These are phyloP conservation scores for Pyricularia sp. DNA, from an alignment of 2,329 filamentous ascomycete species.

Conservation along the genomic window DNA sequence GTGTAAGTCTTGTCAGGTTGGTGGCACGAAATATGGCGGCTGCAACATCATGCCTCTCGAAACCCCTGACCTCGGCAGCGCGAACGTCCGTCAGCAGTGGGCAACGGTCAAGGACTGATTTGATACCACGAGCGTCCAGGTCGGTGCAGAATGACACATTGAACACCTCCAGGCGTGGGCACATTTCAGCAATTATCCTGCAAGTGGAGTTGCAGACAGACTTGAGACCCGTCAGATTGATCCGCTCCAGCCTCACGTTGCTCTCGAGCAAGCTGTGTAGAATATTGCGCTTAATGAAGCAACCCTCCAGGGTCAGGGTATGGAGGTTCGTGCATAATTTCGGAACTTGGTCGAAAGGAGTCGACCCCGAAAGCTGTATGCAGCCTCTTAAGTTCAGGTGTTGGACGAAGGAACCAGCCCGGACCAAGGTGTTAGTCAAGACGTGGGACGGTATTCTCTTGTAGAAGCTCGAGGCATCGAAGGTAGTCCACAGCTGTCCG, in stretches of 20 bases:
- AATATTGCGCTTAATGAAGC: slow-evolving; percentile 54
- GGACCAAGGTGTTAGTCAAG: slow-evolving; percentile 73
- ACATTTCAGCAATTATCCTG: slow-evolving; percentile 75
- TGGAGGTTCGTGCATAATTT: slow-evolving; percentile 79
- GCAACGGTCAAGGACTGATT: slow-evolving; percentile 64
- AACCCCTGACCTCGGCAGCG: slow-evolving; percentile 72
- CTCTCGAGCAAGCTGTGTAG: slow-evolving; percentile 66
- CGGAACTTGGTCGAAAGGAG: slow-evolving; percentile 37
- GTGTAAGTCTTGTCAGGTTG: slow-evolving; percentile 68
- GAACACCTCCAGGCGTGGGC: slow-evolving; percentile 70
- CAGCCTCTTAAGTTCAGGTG: slow-evolving; percentile 88
- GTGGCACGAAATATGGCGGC: slow-evolving; percentile 70
- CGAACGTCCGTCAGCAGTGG: slow-evolving; percentile 67
- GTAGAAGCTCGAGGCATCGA: slow-evolving; percentile 84
- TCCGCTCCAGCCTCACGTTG: slow-evolving; percentile 69
- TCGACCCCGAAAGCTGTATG: slow-evolving; percentile 44
- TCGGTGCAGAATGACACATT: slow-evolving; percentile 92
- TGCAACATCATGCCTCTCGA: slow-evolving; percentile 65
- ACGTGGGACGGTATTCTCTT: slow-evolving; percentile 75
- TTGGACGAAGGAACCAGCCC: slow-evolving; percentile 81
- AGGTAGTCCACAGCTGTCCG: slow-evolving; percentile 80
- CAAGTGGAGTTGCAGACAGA: slow-evolving; percentile 77
- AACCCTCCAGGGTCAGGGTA: slow-evolving; percentile 82
- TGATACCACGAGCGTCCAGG: slow-evolving; percentile 69
- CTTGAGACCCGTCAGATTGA: slow-evolving; percentile 77